phyloP scores from a whole-genome alignment of 2,329 filamentous ascomycete species.

The Aspergillus quadrilineatus region DNA sequence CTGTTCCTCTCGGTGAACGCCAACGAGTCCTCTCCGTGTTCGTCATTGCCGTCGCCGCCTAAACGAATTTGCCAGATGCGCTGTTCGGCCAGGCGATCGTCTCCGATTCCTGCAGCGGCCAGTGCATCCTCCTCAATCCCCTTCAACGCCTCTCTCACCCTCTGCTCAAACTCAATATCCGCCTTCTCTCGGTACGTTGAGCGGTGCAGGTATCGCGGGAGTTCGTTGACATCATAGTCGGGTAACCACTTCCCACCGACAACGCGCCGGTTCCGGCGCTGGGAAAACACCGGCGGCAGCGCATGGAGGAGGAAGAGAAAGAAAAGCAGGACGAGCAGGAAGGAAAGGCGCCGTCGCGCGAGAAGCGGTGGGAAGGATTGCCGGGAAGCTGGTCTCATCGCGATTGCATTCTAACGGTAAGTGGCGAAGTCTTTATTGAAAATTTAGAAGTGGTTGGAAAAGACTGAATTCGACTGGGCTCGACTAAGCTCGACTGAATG shows the following conservation, averaged over 20 bases:
- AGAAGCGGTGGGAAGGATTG: not conserved
- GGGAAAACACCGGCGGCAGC: conserved; percentile 10
- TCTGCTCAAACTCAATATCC: conserved; percentile 29
- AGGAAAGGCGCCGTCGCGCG: conserved; percentile 1
- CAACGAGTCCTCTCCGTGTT: conserved; percentile 27
- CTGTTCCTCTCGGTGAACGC: conserved; percentile 28
- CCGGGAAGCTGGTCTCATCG: not conserved
- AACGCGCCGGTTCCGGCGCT: conserved; percentile 1
- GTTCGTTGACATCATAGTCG: conserved; percentile 17
- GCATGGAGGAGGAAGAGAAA: conserved; percentile 10
- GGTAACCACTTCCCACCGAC: conserved; percentile 12
- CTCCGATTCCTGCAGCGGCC: not conserved
- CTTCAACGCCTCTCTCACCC: conserved; percentile 24
- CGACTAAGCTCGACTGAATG: no score
- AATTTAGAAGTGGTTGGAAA: no score
- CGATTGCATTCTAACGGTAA: not conserved
- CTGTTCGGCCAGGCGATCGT: conserved; percentile 15
- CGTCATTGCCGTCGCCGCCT: conserved; percentile 1
- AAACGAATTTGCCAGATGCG: conserved; percentile 35
- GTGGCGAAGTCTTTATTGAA: no score
- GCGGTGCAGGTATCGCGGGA: conserved; percentile 28
- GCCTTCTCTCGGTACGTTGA: conserved; percentile 31
- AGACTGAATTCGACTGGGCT: no score
- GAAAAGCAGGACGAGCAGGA: conserved; percentile 8
- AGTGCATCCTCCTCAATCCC: conserved; percentile 23